Percentiles rank a stretch among this genome's conserved stretches.
Conservation (phyloP, 208 protist species). For the Blechomonas ayalai region DNA sequence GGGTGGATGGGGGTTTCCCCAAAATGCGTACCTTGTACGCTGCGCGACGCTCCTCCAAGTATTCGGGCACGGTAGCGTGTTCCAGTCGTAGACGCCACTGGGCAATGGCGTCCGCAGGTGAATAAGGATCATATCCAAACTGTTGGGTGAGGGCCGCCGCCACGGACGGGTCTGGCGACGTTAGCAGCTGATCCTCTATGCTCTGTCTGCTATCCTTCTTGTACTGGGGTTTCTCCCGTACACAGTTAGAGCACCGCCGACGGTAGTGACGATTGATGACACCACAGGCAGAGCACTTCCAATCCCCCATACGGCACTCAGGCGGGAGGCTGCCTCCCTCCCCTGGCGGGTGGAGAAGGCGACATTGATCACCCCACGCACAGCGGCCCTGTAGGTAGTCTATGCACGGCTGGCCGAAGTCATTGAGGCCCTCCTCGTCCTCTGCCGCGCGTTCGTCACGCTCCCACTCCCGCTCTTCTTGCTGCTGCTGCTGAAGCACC, state of each 20-base stretch:
- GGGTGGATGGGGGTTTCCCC: slow-evolving; percentile 24
- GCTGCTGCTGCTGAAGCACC: slow-evolving; percentile 42
- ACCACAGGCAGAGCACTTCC: slow-evolving; percentile 84
- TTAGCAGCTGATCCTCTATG: slow-evolving; percentile 63
- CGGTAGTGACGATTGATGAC: slow-evolving; percentile 91
- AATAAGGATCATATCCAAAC: slow-evolving; percentile 86
- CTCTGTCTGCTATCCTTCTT: slow-evolving; percentile 51
- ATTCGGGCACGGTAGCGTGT: slow-evolving; percentile 26
- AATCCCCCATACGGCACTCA: slow-evolving; percentile 86
- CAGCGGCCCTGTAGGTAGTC: slow-evolving; percentile 89
- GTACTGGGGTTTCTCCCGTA: slow-evolving; percentile 88
- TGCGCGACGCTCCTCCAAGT: slow-evolving; percentile 63
- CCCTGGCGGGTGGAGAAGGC: slow-evolving; percentile 77
- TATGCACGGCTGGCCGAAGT: slow-evolving; percentile 89
- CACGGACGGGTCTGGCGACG: slow-evolving; percentile 56
- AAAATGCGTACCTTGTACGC: slow-evolving; percentile 80
- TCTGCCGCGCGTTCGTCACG: slow-evolving; percentile 60
- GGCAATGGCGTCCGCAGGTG: slow-evolving; percentile 40
- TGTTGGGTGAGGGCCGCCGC: slow-evolving; percentile 48
- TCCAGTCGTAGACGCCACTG: slow-evolving; percentile 68
- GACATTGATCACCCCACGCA: slow-evolving; percentile 68
- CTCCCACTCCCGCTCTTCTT: slow-evolving; percentile 78
- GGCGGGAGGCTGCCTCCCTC: slow-evolving; percentile 80
- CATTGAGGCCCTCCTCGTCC: slow-evolving; percentile 84
- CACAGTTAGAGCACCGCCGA: slow-evolving; percentile 83